Percentiles rank a stretch among this genome's conserved stretches.
These are phyloP conservation scores for Colletotrichum sp. DNA, from an alignment of 2,329 filamentous ascomycete genomes.

Conservation along the genomic window DNA sequence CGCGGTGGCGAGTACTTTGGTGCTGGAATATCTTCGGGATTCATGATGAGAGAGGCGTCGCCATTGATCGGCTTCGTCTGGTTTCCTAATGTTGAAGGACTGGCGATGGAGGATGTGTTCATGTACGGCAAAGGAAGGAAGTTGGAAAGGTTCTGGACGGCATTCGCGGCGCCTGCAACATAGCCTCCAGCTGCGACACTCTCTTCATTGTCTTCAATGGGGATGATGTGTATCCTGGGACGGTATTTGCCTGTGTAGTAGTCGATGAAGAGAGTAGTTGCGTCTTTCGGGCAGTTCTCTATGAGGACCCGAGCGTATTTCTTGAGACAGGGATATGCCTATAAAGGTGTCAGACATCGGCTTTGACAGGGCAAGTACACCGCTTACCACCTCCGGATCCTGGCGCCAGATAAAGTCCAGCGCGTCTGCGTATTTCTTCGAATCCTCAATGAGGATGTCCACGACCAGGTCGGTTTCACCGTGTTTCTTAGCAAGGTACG, in stretches of 20 bases:
- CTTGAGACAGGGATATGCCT: conserved; percentile 89
- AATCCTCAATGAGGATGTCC: conserved; percentile 94
- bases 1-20: conserved; percentile 78
- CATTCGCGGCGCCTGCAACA: conserved; percentile 67
- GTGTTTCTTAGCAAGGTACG: conserved; percentile 92
- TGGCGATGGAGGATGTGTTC: conserved; percentile 64
- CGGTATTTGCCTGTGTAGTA: conserved; percentile 90
- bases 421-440: conserved; percentile 87
- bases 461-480: conserved; percentile 93
- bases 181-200: conserved; percentile 48
- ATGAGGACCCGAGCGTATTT: conserved; percentile 93
- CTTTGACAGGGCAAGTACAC: neutral
- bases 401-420: conserved; percentile 90
- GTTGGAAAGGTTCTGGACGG: conserved; percentile 85
- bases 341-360: conserved; percentile 31
- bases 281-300: conserved; percentile 81
- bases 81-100: conserved; percentile 56
- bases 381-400: conserved; percentile 74
- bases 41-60: conserved; percentile 56
- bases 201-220: conserved; percentile 37
- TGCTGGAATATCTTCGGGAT: conserved; percentile 48
- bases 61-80: conserved; percentile 48
- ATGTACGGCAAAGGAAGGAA: conserved; percentile 87
- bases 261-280: conserved; percentile 88
- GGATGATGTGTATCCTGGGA: conserved; percentile 67